Conservation (phyloP, 495 filamentous ascomycete species). For the Talaromyces stipitatus region DNA sequence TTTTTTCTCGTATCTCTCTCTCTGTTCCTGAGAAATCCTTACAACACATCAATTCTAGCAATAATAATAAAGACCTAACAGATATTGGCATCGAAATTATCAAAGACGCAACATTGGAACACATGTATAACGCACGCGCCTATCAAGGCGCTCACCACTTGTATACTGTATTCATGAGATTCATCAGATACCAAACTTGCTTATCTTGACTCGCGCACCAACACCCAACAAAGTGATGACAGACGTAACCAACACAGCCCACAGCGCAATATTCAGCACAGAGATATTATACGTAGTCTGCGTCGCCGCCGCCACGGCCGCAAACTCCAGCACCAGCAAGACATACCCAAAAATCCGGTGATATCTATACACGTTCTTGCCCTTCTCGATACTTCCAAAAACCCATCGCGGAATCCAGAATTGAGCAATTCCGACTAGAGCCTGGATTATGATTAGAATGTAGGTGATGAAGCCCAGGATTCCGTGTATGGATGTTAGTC, state of each 20-base stretch:
- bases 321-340: conserved; percentile 59
- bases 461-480: conserved; percentile 76
- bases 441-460: conserved; percentile 61
- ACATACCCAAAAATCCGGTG: conserved; percentile 76
- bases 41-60: too few relatives aligned
- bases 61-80: too few relatives aligned
- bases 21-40: too few relatives aligned
- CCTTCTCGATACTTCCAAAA: conserved; percentile 70
- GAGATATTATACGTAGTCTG: conserved; percentile 60
- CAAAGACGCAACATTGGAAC: too few relatives aligned
- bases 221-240: conserved; percentile 61
- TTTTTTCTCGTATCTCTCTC: too few relatives aligned
- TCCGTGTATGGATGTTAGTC: conserved; percentile 73
- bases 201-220: conserved; percentile 69
- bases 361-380: conserved; percentile 81
- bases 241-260: conserved; percentile 56
- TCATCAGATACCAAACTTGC: conserved; percentile 62
- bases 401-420: conserved; percentile 57
- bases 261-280: conserved; percentile 60
- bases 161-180: background rate
- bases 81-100: too few relatives aligned
- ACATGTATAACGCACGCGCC: too few relatives aligned
- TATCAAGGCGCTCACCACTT: background rate
- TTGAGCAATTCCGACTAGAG: conserved; percentile 68
- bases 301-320: conserved; percentile 67